phyloP scores from a whole-genome alignment of 2,329 filamentous ascomycete species.

The Hypoxylon sp. region DNA sequence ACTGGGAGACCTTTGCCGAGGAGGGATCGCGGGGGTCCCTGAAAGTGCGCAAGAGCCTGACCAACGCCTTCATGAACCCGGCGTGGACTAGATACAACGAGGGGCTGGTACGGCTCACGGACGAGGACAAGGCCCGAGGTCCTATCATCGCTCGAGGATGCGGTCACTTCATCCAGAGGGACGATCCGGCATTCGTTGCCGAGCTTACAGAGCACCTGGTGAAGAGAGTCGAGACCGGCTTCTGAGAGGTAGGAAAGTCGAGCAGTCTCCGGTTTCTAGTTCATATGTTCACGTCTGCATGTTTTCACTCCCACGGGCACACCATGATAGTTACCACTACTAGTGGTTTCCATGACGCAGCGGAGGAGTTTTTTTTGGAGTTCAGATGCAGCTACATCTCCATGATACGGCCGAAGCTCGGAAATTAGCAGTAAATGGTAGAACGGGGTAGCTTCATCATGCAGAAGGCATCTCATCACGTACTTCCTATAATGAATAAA shows the following conservation, averaged over 20 bases:
- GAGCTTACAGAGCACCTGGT: conserved; percentile 40
- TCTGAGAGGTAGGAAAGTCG: not conserved
- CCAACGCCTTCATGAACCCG: conserved; percentile 64
- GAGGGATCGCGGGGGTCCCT: conserved; percentile 54
- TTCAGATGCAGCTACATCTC: not conserved
- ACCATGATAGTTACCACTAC: not conserved
- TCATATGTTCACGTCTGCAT: not conserved
- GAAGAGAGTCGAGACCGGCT: conserved; percentile 7
- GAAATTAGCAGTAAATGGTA: not conserved
- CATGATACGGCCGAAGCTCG: not conserved
- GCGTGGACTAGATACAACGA: conserved; percentile 67
- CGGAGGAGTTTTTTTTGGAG: not conserved
- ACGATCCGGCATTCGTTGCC: conserved; percentile 61
- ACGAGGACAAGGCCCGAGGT: conserved; percentile 54
- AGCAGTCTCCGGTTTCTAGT: not conserved
- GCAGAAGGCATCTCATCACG: conserved; percentile 9
- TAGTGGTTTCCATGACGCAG: not conserved
- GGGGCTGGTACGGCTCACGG: conserved; percentile 60
- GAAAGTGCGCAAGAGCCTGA: conserved; percentile 52
- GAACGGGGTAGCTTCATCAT: not conserved
- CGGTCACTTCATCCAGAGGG: conserved; percentile 67
- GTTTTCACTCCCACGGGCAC: not conserved
- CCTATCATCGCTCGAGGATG: conserved; percentile 61
- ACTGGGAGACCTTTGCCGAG: conserved; percentile 63
- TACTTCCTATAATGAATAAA: not conserved